Base-by-base conservation (phyloP, 306 rosid species). In the Castanea sativa region DNA sequence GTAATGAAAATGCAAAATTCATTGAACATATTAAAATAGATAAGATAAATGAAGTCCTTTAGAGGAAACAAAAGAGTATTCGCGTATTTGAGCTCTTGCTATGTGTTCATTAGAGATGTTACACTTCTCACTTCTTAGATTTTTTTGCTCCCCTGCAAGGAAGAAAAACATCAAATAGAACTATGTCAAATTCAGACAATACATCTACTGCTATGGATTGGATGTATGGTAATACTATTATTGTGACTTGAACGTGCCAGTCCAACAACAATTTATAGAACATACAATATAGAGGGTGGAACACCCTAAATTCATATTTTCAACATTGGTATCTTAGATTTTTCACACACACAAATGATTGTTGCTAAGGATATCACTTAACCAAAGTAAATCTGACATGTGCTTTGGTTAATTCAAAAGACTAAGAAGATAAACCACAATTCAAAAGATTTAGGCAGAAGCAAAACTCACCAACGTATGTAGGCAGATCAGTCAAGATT, bases 101-200 rank as follows among this genome's bases (percentile, higher is more conserved):
- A 74, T 14, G 76, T 74, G 76, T n/a, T 77, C 30, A 41, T 13
- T 13, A 5, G 51, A 51, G 20, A 75, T 25, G 71, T 18, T 19
- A 69, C 70, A 27, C 73, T 68, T 29, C 19, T 84, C 88, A 87
- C 74, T 87, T 87, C 83, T 80, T 87, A 5, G 88, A 55, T 45
- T 87, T 87, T 81, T 85, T 87, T 5, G 71, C 73, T 18, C 75
- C 87, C 71, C 88, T 82, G 51, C 79, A 73, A 29, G 19, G 19
- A 57, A 2, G 43, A n/a, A 33, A 76, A 30, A 68, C 43, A 18
- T 10, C 1, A 82, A 52, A 15, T 20, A 52, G 43, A 27, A 30
- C 1, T 30, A 4, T 8, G 60, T 49, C 33, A 43, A 72, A 15
- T 38, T 74, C 12, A 27, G 71, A 21, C 30, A 38, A 29, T 14